These are phyloP conservation scores for Pichia californica DNA, from an alignment of 805 yeast species.

Conservation along the genomic window DNA sequence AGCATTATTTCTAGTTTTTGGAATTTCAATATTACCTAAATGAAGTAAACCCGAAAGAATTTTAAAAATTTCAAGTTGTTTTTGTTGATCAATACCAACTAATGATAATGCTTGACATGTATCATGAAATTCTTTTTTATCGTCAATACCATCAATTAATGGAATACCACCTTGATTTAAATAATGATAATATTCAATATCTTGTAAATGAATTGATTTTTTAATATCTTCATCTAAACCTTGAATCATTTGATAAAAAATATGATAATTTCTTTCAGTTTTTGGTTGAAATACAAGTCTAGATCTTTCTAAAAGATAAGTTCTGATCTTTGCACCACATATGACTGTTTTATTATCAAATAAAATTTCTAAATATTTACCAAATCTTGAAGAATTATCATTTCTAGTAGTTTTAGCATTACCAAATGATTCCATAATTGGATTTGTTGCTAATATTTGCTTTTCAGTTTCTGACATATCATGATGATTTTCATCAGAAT, in stretches of 20 bases:
- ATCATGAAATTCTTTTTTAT: conserved; percentile 64
- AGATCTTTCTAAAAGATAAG: conserved; percentile 88
- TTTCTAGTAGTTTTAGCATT: conserved; percentile 96
- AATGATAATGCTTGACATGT: conserved; percentile 72
- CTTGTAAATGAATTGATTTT: conserved; percentile 50
- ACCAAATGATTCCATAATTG: conserved; percentile 97
- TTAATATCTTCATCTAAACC: conserved; percentile 61
- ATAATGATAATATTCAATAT: conserved; percentile 67
- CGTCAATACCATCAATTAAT: conserved; percentile 72
- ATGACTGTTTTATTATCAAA: conserved; percentile 71
- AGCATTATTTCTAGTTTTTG: conserved; percentile 81
- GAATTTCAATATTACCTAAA: conserved; percentile 85
- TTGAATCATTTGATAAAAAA: conserved; percentile 80
- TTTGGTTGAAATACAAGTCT: conserved; percentile 89
- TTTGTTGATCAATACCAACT: conserved; percentile 61
- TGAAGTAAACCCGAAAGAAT: conserved; percentile 85
- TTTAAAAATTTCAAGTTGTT: conserved; percentile 65
- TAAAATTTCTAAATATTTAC: conserved; percentile 88
- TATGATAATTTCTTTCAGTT: conserved; percentile 90
- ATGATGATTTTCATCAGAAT: conserved; percentile 38
- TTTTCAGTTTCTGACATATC: conserved; percentile 90
- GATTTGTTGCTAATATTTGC: conserved; percentile 93
- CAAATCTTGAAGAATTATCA: conserved; percentile 96
- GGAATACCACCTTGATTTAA: conserved; percentile 83
- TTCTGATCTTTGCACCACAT: conserved; percentile 91